Conservation (phyloP, 805 yeast genomes). For the Candida piceae region DNA sequence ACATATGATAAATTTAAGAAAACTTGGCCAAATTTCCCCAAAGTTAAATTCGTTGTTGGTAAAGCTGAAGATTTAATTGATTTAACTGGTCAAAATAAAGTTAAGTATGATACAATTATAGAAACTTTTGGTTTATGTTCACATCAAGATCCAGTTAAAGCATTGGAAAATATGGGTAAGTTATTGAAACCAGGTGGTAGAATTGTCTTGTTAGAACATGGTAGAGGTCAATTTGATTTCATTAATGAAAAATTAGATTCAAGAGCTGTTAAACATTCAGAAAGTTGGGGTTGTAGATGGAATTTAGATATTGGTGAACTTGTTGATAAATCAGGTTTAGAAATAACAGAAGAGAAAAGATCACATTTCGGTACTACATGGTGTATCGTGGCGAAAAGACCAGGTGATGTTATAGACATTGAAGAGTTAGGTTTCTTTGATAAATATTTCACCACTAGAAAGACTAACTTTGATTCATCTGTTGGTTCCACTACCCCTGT, state of each 20-base stretch:
- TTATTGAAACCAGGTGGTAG: conserved; percentile 87
- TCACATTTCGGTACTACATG: conserved; percentile 92
- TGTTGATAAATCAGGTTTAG: conserved; percentile 77
- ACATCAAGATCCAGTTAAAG: conserved; percentile 85
- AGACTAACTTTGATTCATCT: conserved; percentile 30
- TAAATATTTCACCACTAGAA: conserved; percentile 37
- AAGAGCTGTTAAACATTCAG: conserved; percentile 76
- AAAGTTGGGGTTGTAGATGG: conserved; percentile 98
- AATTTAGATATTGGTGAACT: conserved; percentile 89
- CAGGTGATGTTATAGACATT: conserved; percentile 52
- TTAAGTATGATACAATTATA: conserved; percentile 83
- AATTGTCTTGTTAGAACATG: conserved; percentile 85
- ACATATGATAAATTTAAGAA: conserved; percentile 69
- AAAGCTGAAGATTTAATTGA: conserved; percentile 75
- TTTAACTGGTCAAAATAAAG: conserved; percentile 31
- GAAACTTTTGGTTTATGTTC: conserved; percentile 97
- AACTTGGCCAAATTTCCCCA: conserved; percentile 57
- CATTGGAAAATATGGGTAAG: conserved; percentile 65
- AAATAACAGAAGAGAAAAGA: conserved; percentile 72
- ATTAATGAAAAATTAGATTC: conserved; percentile 78
- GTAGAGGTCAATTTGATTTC: conserved; percentile 74
- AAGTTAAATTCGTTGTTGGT: conserved; percentile 86
- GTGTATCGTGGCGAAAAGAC: conserved; percentile 71
- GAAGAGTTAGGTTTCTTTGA: conserved; percentile 47
- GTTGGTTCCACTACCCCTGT: conserved; percentile 5